A percentile compares a stretch with the other conserved stretches of the same genome.
These are phyloP conservation scores for Leccinum subrobustum DNA, from an alignment of 1,284 basidiomycete genomes.

Conservation along the genomic window DNA sequence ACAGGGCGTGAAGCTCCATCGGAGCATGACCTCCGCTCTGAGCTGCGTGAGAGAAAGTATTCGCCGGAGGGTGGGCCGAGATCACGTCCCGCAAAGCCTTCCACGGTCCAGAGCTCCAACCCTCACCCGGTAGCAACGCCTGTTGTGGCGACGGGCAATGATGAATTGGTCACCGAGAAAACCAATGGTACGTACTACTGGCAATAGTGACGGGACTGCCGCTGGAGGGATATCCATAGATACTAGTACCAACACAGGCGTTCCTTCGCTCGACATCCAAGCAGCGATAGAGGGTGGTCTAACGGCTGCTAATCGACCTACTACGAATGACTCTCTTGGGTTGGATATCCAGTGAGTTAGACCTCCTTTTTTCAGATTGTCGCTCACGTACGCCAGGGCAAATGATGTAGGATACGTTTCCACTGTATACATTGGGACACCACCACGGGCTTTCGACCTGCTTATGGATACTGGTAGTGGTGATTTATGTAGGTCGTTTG, in stretches of 20 bases:
- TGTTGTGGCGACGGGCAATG: constrained; percentile 4
- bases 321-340: constrained; percentile 60
- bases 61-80: constrained; percentile 34
- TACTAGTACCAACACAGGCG: constrained; percentile 30
- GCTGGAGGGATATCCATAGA: constrained; percentile 5
- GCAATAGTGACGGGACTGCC: constrained; percentile 11
- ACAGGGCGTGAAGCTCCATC: constrained; percentile 54
- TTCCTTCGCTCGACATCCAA: constrained; percentile 38
- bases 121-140: neutral
- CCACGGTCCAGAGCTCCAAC: constrained; percentile 4
- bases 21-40: constrained; percentile 46
- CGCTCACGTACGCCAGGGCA: constrained; percentile 31
- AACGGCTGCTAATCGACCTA: constrained; percentile 51
- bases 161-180: neutral
- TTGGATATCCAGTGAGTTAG: constrained; percentile 65
- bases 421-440: constrained; percentile 75
- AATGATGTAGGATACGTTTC: constrained; percentile 62
- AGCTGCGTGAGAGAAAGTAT: constrained; percentile 55
- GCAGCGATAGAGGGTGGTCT: constrained; percentile 43
- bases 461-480: constrained; percentile 87
- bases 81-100: constrained; percentile 12
- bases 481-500: constrained; percentile 58
- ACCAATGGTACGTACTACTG: constrained; percentile 5
- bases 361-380: neutral
- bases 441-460: constrained; percentile 67